phyloP scores from a whole-genome alignment of 139 green algal species.

The Chloropicon primus region DNA sequence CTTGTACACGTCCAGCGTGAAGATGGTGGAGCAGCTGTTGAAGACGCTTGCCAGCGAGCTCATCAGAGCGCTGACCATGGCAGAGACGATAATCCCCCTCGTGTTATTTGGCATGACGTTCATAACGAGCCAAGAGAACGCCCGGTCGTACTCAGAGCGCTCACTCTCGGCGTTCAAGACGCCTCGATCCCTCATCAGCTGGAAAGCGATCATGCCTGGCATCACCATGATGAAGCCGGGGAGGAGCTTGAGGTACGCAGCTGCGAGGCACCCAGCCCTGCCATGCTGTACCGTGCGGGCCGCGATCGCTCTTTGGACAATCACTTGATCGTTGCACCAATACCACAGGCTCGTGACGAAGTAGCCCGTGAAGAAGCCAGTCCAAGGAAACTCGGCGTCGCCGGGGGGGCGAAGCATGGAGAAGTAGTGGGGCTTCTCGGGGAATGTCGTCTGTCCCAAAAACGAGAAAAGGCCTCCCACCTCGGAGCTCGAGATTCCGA shows the following conservation, averaged over 20 bases:
- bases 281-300: slow-evolving; percentile 17
- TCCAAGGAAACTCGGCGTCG: slow-evolving; percentile 22
- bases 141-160: slow-evolving; percentile 7
- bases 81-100: slow-evolving; percentile 20
- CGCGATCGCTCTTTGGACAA: slow-evolving; percentile 26
- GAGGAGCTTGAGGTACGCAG: slow-evolving; percentile 23
- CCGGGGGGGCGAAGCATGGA: slow-evolving; percentile 3
- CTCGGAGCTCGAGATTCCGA: slow-evolving; percentile 7
- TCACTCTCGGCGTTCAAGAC: slow-evolving; percentile 12
- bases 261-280: slow-evolving; percentile 15
- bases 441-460: too few species aligned
- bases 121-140: slow-evolving; percentile 25
- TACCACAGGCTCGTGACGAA: slow-evolving; percentile 16
- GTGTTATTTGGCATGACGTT: slow-evolving; percentile 19
- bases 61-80: slow-evolving; percentile 30
- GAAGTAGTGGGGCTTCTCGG: slow-evolving; percentile 11
- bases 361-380: slow-evolving; percentile 22
- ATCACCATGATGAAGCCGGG: slow-evolving; percentile 34
- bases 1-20: slow-evolving; percentile 28
- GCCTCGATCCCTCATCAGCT: slow-evolving; percentile 15
- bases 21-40: slow-evolving; percentile 32
- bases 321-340: slow-evolving; percentile 27
- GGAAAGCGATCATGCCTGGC: slow-evolving; percentile 26
- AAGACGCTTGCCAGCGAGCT: slow-evolving; percentile 21
- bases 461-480: slow-evolving; percentile 7